These are phyloP conservation scores for Citrus hindsii DNA, from an alignment of 345 rosid genomes.

Conservation along the genomic window DNA sequence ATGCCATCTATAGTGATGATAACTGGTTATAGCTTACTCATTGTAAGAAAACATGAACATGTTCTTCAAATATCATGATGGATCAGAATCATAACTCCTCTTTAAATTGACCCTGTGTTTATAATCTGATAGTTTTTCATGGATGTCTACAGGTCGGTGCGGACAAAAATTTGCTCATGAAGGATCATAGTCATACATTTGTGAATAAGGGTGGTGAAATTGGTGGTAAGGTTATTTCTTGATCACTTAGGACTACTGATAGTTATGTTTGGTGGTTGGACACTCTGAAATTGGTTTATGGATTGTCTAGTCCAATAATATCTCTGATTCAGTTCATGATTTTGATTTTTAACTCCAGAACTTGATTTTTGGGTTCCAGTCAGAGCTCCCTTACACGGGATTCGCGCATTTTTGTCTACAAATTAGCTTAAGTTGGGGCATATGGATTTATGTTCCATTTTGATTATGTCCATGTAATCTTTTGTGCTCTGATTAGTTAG, in stretches of 20 bases:
- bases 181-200: slow-evolving; percentile 95
- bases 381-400: neutral
- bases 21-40: neutral
- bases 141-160: slow-evolving; percentile 70
- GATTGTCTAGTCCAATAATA: too few relatives aligned
- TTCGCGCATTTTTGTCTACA: slow-evolving; percentile 35
- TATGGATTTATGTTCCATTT: too few relatives aligned
- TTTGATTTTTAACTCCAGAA: too few relatives aligned
- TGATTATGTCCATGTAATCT: too few relatives aligned
- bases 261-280: neutral
- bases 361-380: too few relatives aligned
- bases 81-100: neutral
- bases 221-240: slow-evolving; percentile 56
- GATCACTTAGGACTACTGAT: neutral
- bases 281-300: too few relatives aligned
- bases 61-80: neutral
- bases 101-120: neutral
- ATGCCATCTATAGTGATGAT: neutral
- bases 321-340: neutral
- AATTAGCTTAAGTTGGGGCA: too few relatives aligned
- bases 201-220: slow-evolving; percentile 83
- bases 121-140: slow-evolving; percentile 14
- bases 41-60: neutral
- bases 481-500: too few relatives aligned
- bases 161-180: slow-evolving; percentile 81